Evolutionary conservation across 805 yeast genomes (phyloP), one percentile per base, ranked within the genome.

Genomic region (Candida chauliodis): DNA sequence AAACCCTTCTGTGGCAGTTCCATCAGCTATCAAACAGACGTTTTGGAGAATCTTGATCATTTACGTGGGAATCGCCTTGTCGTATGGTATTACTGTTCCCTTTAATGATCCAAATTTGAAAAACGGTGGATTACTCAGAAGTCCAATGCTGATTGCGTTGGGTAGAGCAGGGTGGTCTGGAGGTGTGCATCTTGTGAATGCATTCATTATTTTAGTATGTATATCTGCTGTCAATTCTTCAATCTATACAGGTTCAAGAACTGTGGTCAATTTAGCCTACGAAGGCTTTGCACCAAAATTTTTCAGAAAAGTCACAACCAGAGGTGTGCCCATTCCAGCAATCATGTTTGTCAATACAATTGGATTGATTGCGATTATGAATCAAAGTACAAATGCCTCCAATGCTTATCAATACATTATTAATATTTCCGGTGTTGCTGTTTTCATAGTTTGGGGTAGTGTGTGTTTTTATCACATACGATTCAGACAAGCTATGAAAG

Each of bases 191-290:
- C 66, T 79, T 44, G 64, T 79, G 46, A 79, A 79, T 45, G 78
- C 87, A 0, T 73, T 84, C 49, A 73, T 83, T 44, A 60, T 81
- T 41, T 52, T 80, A 10, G 79, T 84, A 2, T 76, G 85, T 49
- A 56, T 84, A 30, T 78, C 84, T 22, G 84, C 90, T 5, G 76
- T 81, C 51, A 83, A 83, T 59, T 72, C 84, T 29, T 75, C 84
- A 24, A 76, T 82, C 37, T 83, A 77, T 56, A 71, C 82, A 55
- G 86, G 84, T 8, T 76, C 86, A 2, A 68, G 90, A 55, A 73
- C 87, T 1, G 63, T 83, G 10, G 76, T 81, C 45, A 78, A 75
- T 38, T 70, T 82, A 69, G 79, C 88, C 4, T 63, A 71, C 43
- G 79, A 74, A 39, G 78, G 80, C 1, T 67, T 69, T 42, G 85